Evolutionary conservation across 75 land plant genomes (phyloP).

Genomic region (Isoetes taiwanensis): DNA sequence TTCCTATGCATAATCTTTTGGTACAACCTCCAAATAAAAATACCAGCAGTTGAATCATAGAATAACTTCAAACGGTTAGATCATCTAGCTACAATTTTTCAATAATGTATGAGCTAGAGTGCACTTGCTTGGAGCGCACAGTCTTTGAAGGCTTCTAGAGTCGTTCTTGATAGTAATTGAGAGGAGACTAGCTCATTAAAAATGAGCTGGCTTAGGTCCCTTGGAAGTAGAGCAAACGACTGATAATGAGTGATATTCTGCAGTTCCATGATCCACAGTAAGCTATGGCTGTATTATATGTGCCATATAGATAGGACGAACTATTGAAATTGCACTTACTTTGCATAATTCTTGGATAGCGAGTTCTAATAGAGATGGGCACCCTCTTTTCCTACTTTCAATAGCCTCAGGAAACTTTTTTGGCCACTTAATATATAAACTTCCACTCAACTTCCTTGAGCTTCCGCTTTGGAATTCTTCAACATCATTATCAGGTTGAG

Average conservation of each 20-base stretch:
- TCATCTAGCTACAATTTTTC: background rate
- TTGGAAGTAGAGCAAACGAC: constrained; percentile 58
- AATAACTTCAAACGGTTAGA: background rate
- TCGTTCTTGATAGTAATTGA: constrained; percentile 28
- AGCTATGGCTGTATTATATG: background rate
- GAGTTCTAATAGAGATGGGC: constrained; percentile 68
- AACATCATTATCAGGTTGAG: constrained; percentile 41
- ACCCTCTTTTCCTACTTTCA: constrained; percentile 11
- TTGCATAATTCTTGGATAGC: constrained; percentile 40
- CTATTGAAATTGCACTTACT: constrained; percentile 44
- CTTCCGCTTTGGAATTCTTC: constrained; percentile 24
- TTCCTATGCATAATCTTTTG: background rate
- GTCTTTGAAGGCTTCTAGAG: constrained; percentile 55
- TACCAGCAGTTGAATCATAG: background rate
- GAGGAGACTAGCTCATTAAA: constrained; percentile 67
- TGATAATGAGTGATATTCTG: constrained; percentile 48
- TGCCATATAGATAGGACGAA: too few relatives aligned
- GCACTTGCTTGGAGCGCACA: constrained; percentile 74
- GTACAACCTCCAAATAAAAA: background rate
- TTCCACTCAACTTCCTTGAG: constrained; percentile 36
- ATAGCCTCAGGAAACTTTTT: constrained; percentile 16
- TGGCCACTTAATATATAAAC: constrained; percentile 73
- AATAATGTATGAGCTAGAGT: background rate
- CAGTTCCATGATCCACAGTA: background rate
- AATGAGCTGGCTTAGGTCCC: constrained; percentile 82